Evolutionary conservation across 1,139 yeast species (phyloP).

Genomic region (Geotrichum restrictum): DNA sequence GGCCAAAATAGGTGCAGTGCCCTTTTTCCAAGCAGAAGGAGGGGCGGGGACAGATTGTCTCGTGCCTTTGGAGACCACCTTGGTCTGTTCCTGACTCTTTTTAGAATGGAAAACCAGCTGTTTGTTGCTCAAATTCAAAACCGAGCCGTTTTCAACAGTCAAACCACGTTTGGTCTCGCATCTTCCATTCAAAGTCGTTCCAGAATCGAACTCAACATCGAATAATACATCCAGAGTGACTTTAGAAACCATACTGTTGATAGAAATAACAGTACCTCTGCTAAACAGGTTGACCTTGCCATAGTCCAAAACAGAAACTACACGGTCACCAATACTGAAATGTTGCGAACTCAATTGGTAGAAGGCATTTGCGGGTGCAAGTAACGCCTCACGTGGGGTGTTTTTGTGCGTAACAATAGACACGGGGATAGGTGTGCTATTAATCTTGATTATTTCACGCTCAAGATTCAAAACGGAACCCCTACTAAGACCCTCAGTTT

Average conservation of each 20-base stretch:
- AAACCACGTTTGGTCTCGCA: constrained; percentile 76
- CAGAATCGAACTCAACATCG: constrained; percentile 78
- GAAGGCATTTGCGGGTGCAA: constrained; percentile 71
- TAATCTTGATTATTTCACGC: constrained; percentile 49
- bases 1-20: neutral
- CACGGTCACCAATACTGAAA: constrained; percentile 85
- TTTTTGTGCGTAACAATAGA: constrained; percentile 54
- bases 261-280: constrained; percentile 87
- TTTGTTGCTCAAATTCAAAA: constrained; percentile 68
- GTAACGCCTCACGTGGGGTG: constrained; percentile 80
- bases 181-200: constrained; percentile 75
- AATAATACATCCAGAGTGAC: constrained; percentile 68
- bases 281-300: constrained; percentile 88
- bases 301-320: constrained; percentile 75
- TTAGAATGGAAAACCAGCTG: constrained; percentile 64
- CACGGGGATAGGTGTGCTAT: constrained; percentile 25
- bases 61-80: neutral
- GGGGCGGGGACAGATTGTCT: neutral
- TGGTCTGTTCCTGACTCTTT: constrained; percentile 18
- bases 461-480: constrained; percentile 69
- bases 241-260: constrained; percentile 57
- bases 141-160: constrained; percentile 73
- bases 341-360: constrained; percentile 69
- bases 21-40: constrained; percentile 9
- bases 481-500: constrained; percentile 72